Conservation (phyloP, 768 basidiomycete genomes). For the Panellus pusillus region DNA sequence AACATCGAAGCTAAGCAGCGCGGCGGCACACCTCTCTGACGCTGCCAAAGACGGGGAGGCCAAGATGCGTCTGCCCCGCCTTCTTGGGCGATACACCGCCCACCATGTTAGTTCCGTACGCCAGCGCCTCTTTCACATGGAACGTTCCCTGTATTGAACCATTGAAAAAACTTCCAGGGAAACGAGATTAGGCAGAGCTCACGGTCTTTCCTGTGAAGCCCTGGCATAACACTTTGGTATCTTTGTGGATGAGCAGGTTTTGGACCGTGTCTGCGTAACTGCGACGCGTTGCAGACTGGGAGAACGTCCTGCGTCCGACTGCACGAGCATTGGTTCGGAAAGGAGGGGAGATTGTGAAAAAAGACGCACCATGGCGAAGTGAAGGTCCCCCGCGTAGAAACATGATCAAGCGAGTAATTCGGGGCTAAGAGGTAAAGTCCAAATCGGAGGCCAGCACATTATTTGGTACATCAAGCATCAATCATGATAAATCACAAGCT, state of each 20-base stretch:
- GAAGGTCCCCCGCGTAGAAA: constrained; percentile 63
- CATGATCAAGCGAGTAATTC: constrained; percentile 39
- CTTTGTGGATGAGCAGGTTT: constrained; percentile 91
- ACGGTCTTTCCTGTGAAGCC: constrained; percentile 96
- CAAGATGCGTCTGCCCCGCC: constrained; percentile 93
- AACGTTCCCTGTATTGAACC: constrained; percentile 79
- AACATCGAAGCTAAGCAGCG: background rate
- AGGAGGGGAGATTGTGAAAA: background rate
- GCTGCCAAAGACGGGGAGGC: constrained; percentile 89
- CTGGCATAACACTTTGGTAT: constrained; percentile 93
- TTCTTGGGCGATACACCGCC: constrained; percentile 97
- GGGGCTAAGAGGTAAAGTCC: background rate
- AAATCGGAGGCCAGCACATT: constrained; percentile 1
- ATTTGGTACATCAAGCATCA: background rate
- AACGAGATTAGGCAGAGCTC: constrained; percentile 22
- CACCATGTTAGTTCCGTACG: constrained; percentile 96
- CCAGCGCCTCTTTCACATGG: constrained; percentile 91
- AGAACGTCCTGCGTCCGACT: constrained; percentile 80
- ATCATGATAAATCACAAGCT: too few species aligned
- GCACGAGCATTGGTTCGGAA: constrained; percentile 9
- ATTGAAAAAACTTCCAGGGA: background rate
- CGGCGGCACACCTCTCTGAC: constrained; percentile 74
- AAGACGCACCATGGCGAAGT: constrained; percentile 49
- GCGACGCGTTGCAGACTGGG: constrained; percentile 68
- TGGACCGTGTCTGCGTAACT: constrained; percentile 87